Evolutionary conservation across 441 rosid genomes (phyloP).

Genomic region (Geranium incanum): DNA sequence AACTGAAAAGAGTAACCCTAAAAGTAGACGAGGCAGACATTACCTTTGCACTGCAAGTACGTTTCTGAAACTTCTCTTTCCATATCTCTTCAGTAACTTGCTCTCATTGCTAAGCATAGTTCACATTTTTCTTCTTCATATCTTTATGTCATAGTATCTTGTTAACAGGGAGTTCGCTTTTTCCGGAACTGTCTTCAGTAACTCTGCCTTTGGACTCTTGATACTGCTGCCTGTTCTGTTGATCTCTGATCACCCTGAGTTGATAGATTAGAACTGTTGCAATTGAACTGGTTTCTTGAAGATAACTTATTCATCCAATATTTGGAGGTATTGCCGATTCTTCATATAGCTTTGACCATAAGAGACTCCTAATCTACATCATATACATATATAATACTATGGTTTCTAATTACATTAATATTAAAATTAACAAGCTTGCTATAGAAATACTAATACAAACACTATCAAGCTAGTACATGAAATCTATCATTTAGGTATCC

Average conservation of each 20-base stretch:
- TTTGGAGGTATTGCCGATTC: background rate
- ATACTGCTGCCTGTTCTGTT: background rate
- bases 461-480: background rate
- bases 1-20: slow-evolving; percentile 49
- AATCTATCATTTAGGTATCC: background rate
- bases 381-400: background rate
- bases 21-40: slow-evolving; percentile 71
- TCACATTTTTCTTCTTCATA: background rate
- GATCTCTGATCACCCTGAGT: background rate
- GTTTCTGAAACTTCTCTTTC: background rate
- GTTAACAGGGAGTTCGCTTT: slow-evolving; percentile 69
- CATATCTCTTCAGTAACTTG: background rate
- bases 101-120: background rate
- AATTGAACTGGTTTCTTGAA: background rate
- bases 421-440: no score
- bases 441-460: no score
- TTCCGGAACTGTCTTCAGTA: slow-evolving; percentile 70
- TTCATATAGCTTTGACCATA: background rate
- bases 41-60: slow-evolving; percentile 78
- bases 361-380: background rate
- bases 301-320: background rate
- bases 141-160: background rate
- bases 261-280: background rate
- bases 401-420: no score
- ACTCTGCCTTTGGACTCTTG: slow-evolving; percentile 11